These are phyloP conservation scores for Dactylellina cionopaga DNA, from an alignment of 2,329 filamentous ascomycete species.

Conservation along the genomic window DNA sequence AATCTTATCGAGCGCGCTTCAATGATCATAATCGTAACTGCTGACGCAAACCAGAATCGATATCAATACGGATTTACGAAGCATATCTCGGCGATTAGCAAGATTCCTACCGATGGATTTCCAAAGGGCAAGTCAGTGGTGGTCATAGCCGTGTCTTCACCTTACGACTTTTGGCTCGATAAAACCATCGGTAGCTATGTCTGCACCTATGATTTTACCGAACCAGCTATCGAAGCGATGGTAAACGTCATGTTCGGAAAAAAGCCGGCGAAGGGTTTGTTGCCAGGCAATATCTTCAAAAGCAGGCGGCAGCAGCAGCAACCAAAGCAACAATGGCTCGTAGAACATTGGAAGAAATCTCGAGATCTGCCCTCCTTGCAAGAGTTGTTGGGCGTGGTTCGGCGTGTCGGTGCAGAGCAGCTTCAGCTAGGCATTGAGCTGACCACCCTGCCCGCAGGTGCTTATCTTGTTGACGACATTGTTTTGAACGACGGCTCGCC, in stretches of 20 bases:
- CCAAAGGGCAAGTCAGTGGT: slow-evolving; percentile 84
- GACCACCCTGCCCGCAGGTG: slow-evolving; percentile 54
- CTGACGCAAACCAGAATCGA: slow-evolving; percentile 90
- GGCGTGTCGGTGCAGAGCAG: slow-evolving; percentile 55
- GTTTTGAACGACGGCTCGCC: slow-evolving; percentile 36
- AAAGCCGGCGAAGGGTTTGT: slow-evolving; percentile 55
- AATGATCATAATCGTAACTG: slow-evolving; percentile 75
- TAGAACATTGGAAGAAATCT: slow-evolving; percentile 57
- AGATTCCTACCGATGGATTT: slow-evolving; percentile 77
- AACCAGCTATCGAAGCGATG: slow-evolving; percentile 64
- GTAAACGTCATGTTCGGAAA: slow-evolving; percentile 67
- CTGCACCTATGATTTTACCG: slow-evolving; percentile 64
- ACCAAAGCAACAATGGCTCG: slow-evolving; percentile 57
- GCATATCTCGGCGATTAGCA: slow-evolving; percentile 94
- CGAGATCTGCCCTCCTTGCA: slow-evolving; percentile 56
- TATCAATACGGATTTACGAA: slow-evolving; percentile 97
- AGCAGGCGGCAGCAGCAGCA: slow-evolving; percentile 54
- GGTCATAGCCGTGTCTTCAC: slow-evolving; percentile 91
- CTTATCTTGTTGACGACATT: slow-evolving; percentile 55
- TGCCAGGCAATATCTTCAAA: slow-evolving; percentile 56
- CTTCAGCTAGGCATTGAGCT: slow-evolving; percentile 54
- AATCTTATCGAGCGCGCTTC: slow-evolving; percentile 71
- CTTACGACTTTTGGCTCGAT: slow-evolving; percentile 96
- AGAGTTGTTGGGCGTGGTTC: slow-evolving; percentile 54
- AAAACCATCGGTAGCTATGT: slow-evolving; percentile 62